phyloP scores from a whole-genome alignment of 2,329 filamentous ascomycete species.

The Emergomyces orientalis region DNA sequence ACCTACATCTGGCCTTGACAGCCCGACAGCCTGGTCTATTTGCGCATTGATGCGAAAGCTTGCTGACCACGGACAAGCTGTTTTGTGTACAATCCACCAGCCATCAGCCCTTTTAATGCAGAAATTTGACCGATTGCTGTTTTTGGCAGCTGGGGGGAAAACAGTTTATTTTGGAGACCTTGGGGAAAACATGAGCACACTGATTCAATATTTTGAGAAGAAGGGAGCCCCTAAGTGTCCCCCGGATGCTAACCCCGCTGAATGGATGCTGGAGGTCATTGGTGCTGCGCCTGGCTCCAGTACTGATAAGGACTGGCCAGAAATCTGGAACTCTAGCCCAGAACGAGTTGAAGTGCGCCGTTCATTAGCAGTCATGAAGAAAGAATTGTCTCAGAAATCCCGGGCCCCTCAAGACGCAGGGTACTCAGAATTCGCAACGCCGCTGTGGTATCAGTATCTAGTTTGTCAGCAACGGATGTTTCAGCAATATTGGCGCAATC shows the following conservation, averaged over 20 bases:
- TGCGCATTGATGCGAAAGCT: slow-evolving; percentile 80
- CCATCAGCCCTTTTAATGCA: slow-evolving; percentile 94
- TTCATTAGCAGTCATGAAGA: slow-evolving; percentile 44
- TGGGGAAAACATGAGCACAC: slow-evolving; percentile 48
- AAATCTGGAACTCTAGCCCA: slow-evolving; percentile 45
- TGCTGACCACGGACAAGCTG: slow-evolving; percentile 78
- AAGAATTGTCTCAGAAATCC: slow-evolving; percentile 30
- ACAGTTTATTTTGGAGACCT: slow-evolving; percentile 63
- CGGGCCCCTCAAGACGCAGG: slow-evolving; percentile 10
- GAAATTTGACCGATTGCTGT: slow-evolving; percentile 60
- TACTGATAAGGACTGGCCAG: slow-evolving; percentile 46
- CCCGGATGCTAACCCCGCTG: slow-evolving; percentile 60
- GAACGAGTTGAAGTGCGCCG: slow-evolving; percentile 42
- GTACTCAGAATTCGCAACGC: slow-evolving; percentile 65
- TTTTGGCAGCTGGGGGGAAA: slow-evolving; percentile 55
- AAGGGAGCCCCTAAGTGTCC: slow-evolving; percentile 57
- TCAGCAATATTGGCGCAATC: slow-evolving; percentile 86
- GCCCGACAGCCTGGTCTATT: slow-evolving; percentile 89
- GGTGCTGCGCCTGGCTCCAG: slow-evolving; percentile 51
- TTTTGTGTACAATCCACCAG: slow-evolving; percentile 93
- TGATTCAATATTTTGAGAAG: slow-evolving; percentile 55
- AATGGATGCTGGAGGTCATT: slow-evolving; percentile 59
- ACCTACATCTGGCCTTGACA: slow-evolving; percentile 87
- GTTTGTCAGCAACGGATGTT: slow-evolving; percentile 67
- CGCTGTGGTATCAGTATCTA: slow-evolving; percentile 57